A percentile compares a stretch with the other conserved stretches of the same genome.
These are phyloP conservation scores for Rhodotorula mucilaginosa DNA, from an alignment of 1,284 basidiomycete species.

Conservation along the genomic window DNA sequence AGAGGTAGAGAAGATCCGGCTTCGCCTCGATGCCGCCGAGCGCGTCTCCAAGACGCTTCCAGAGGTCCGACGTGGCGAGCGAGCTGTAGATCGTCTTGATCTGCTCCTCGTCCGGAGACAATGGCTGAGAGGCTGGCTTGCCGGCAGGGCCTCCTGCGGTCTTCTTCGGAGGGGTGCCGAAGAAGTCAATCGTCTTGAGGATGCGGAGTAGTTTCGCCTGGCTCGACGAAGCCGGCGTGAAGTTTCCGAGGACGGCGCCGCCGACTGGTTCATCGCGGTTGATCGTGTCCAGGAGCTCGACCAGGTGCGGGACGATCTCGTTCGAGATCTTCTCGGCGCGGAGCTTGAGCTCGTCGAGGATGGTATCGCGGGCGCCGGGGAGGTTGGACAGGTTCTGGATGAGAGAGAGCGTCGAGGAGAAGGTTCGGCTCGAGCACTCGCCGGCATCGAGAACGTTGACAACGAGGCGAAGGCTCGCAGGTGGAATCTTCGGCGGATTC, in stretches of 20 bases:
- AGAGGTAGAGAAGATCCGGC: constrained; percentile 76
- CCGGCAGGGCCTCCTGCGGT: neutral
- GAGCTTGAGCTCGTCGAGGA: constrained; percentile 77
- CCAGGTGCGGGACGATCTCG: constrained; percentile 68
- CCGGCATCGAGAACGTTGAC: constrained; percentile 91
- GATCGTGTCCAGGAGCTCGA: constrained; percentile 67
- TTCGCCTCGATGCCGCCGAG: constrained; percentile 76
- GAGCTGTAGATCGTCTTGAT: constrained; percentile 77
- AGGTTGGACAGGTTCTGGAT: constrained; percentile 86
- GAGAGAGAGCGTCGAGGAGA: constrained; percentile 81
- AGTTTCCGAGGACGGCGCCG: constrained; percentile 68
- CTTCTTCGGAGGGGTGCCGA: constrained; percentile 64
- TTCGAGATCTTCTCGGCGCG: constrained; percentile 84
- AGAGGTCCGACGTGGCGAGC: constrained; percentile 80
- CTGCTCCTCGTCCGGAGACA: constrained; percentile 65
- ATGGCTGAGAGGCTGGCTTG: constrained; percentile 54
- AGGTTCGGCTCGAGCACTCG: constrained; percentile 90
- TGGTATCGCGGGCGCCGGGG: constrained; percentile 77
- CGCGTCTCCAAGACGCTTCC: constrained; percentile 81
- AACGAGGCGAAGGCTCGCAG: constrained; percentile 74
- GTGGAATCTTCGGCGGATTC: constrained; percentile 76
- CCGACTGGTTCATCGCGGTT: constrained; percentile 60
- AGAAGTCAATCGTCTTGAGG: constrained; percentile 92
- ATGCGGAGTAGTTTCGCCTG: constrained; percentile 90
- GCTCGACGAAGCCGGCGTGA: constrained; percentile 84